Percentiles rank a stretch among this genome's conserved stretches.
phyloP scores from a whole-genome alignment of 345 rosid species.

The Camelina laxa region DNA sequence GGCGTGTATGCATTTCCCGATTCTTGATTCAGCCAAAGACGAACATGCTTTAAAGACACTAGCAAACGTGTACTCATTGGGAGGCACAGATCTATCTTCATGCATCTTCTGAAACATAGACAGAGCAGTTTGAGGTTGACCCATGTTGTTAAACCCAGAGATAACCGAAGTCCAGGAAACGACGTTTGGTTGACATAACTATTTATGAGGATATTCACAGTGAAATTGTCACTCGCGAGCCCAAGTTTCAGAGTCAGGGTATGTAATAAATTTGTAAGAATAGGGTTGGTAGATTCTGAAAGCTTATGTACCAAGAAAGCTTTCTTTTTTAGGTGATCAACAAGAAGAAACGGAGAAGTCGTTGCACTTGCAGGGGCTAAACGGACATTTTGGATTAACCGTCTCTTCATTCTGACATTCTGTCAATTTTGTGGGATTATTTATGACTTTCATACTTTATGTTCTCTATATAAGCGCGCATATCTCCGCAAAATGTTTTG shows the following conservation, averaged over 20 bases:
- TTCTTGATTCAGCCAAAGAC: constrained; percentile 48
- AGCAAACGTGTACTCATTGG: constrained; percentile 68
- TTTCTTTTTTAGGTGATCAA: constrained; percentile 21
- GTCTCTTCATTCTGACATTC: no score
- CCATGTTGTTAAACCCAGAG: constrained; percentile 52
- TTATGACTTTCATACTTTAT: no score
- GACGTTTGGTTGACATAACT: constrained; percentile 65
- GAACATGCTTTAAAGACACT: constrained; percentile 71
- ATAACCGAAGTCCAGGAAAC: constrained; percentile 78
- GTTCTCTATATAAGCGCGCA: no score
- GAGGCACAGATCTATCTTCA: constrained; percentile 42
- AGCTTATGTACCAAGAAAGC: constrained; percentile 45
- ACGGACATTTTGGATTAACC: no score
- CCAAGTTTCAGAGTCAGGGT: constrained; percentile 54
- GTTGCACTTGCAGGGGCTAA: no score
- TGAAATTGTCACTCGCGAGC: constrained; percentile 37
- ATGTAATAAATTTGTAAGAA: constrained; percentile 44
- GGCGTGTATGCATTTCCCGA: constrained; percentile 64
- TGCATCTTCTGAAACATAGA: constrained; percentile 51
- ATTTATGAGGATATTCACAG: constrained; percentile 59
- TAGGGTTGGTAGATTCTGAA: constrained; percentile 41
- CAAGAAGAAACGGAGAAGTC: no score
- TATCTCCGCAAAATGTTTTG: no score
- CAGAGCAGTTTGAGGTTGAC: constrained; percentile 46
- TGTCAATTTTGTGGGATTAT: no score